Evolutionary conservation across 768 basidiomycete species (phyloP), one percentile per base, ranked within the genome.

Genomic region (Termitomyces sp.): DNA sequence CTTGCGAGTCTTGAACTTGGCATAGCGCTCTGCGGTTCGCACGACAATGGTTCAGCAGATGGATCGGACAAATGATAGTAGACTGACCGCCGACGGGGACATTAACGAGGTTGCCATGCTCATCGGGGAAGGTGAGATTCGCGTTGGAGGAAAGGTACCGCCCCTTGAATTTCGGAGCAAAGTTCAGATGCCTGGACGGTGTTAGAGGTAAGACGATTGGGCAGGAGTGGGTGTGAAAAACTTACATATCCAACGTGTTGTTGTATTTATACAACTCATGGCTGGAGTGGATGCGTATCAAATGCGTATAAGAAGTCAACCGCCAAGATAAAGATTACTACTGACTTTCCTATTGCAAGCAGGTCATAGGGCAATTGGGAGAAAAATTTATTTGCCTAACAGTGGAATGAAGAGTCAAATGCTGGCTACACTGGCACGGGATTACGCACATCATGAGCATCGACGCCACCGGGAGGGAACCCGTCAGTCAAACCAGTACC

Each of bases 211-310:
- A 28, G 30, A 23, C 5, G 16, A 30, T 28, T 14, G 35, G 12
- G 32, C 43, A 50, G 35, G 5, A 2, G 23, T 23, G 12, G 8
- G 23, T 32, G 26, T 8, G 9, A 16, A 32, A 20, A 7, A 67
- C 75, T 55, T 48, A 82, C 88, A 89, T 88, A 70, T 90, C 88
- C 33, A 84, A 77, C 4, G 88, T 75, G 67, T 86, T 79, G 9
- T 75, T 77, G 67, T 89, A 89, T 59, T 79, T 76, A 69, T 92
- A 92, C n/a, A 93, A 70, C 73, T 95, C 93, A 64, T 95, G 94
- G 68, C 88, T 89, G 52, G 44, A n/a, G 49, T 7, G 16, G 20
- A 28, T 4, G 8, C 20, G 20, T n/a, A 35, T 40, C 92, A 80
- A 3, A 28, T 4, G 8, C 20, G 20, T n/a, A 35, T 40, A 92